Percentiles rank a stretch among this genome's conserved stretches.
These are phyloP conservation scores for Nakaseomyces uthaithaninus DNA, from an alignment of 1,139 yeast genomes.

Conservation along the genomic window DNA sequence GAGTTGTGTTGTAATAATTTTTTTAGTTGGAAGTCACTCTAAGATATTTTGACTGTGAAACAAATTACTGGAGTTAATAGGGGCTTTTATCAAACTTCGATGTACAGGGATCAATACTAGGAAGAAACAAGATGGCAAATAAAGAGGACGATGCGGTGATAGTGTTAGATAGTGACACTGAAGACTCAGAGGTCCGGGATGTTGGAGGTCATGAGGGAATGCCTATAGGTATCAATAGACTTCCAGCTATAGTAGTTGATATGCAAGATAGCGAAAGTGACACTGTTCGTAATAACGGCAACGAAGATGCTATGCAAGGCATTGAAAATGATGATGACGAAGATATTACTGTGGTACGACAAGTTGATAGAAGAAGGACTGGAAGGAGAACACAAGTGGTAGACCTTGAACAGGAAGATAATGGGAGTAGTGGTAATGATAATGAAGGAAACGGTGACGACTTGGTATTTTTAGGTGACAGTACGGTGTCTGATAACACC, in stretches of 20 bases:
- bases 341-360: slow-evolving; percentile 22
- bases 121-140: not conserved
- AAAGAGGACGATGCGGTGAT: slow-evolving; percentile 14
- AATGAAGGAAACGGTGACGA: not conserved
- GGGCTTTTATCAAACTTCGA: too few relatives aligned
- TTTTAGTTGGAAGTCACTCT: too few relatives aligned
- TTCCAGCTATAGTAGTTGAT: slow-evolving; percentile 16
- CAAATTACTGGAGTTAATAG: too few relatives aligned
- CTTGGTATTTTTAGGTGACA: not conserved
- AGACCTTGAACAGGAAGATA: not conserved
- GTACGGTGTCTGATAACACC: slow-evolving; percentile 4
- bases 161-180: slow-evolving; percentile 27
- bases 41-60: too few relatives aligned
- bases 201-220: slow-evolving; percentile 8
- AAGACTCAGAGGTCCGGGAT: slow-evolving; percentile 18
- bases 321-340: slow-evolving; percentile 14
- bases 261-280: slow-evolving; percentile 12
- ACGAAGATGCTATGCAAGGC: not conserved
- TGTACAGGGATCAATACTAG: too few relatives aligned
- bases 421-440: not conserved
- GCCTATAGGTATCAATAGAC: slow-evolving; percentile 13
- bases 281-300: slow-evolving; percentile 5
- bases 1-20: too few relatives aligned
- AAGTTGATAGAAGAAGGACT: slow-evolving; percentile 8
- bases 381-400: not conserved